A percentile compares a stretch with the other conserved stretches of the same genome.
Evolutionary conservation across 2,329 filamentous ascomycete species (phyloP).

Genomic region (Pyrenochaeta sp.): DNA sequence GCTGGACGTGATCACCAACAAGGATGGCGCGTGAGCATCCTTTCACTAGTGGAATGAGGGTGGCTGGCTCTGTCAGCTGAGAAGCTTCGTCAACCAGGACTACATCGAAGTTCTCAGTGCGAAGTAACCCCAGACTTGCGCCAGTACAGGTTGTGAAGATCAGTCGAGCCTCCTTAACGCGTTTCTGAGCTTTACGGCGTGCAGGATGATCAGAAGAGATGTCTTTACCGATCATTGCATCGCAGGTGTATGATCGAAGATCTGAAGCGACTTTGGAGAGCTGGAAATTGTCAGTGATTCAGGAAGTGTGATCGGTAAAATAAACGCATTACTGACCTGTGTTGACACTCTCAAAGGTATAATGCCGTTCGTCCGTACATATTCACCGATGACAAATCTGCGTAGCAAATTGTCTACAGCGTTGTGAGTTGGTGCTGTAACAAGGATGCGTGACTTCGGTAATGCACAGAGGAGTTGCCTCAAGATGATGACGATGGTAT

Average conservation of each 20-base stretch:
- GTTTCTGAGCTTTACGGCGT: constrained; percentile 48
- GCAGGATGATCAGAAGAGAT: constrained; percentile 30
- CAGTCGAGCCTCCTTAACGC: constrained; percentile 46
- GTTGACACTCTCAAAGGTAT: constrained; percentile 28
- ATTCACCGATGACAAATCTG: constrained; percentile 20
- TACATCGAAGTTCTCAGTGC: constrained; percentile 48
- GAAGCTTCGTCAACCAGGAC: constrained; percentile 59
- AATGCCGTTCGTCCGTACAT: constrained; percentile 9
- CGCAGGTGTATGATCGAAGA: constrained; percentile 28
- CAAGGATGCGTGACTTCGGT: constrained; percentile 37
- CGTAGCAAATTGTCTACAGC: constrained; percentile 56
- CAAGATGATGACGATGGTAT: constrained; percentile 53
- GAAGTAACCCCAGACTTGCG: constrained; percentile 52
- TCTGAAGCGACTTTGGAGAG: constrained; percentile 29
- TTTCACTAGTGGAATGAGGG: constrained; percentile 42
- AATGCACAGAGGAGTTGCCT: constrained; percentile 37
- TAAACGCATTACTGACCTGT: constrained; percentile 23
- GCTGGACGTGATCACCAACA: constrained; percentile 58
- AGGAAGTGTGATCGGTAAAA: too few species aligned
- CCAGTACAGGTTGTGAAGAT: constrained; percentile 57
- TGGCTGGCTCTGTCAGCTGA: constrained; percentile 54
- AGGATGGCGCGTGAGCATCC: constrained; percentile 54
- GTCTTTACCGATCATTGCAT: constrained; percentile 47
- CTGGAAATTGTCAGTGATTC: constrained; percentile 17
- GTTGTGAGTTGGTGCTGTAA: constrained; percentile 56